phyloP scores from a whole-genome alignment of 2,329 filamentous ascomycete genomes.

The Lasiodiplodia gonubiensis region DNA sequence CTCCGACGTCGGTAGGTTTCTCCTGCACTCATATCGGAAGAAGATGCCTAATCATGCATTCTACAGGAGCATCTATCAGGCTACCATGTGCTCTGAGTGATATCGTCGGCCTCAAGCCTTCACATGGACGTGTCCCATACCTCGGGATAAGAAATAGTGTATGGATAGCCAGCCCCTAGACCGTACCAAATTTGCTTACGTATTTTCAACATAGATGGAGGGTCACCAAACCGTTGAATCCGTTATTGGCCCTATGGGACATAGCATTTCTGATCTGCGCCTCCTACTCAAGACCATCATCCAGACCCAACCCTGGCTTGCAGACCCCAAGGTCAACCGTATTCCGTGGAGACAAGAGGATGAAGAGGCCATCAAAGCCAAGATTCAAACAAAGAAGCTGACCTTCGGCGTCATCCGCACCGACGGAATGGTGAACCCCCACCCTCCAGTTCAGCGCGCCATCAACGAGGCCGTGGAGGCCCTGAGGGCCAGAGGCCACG shows the following conservation, averaged over 20 bases:
- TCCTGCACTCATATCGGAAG: constrained; percentile 57
- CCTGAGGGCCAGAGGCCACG: constrained; percentile 37
- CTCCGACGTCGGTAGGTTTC: constrained; percentile 60
- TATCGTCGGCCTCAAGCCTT: constrained; percentile 62
- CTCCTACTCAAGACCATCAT: constrained; percentile 64
- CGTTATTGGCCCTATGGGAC: constrained; percentile 67
- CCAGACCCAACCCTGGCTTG: constrained; percentile 66
- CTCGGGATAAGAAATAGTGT: constrained; percentile 56
- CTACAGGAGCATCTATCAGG: constrained; percentile 58
- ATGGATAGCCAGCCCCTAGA: background rate
- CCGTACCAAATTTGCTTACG: too few species aligned
- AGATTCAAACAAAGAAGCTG: constrained; percentile 40
- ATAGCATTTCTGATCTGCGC: constrained; percentile 60
- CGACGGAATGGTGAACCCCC: constrained; percentile 7
- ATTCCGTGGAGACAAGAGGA: constrained; percentile 65
- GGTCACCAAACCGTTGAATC: constrained; percentile 68
- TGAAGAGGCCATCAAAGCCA: constrained; percentile 60
- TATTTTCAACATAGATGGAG: constrained; percentile 59
- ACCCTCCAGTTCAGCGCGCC: constrained; percentile 34
- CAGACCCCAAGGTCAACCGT: constrained; percentile 69
- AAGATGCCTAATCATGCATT: constrained; percentile 36
- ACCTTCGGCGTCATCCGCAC: constrained; percentile 35
- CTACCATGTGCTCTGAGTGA: constrained; percentile 65
- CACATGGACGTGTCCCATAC: constrained; percentile 56
- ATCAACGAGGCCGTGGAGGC: constrained; percentile 39